Base-by-base conservation (phyloP, 441 rosid genomes). In the Erodium trifolium region DNA sequence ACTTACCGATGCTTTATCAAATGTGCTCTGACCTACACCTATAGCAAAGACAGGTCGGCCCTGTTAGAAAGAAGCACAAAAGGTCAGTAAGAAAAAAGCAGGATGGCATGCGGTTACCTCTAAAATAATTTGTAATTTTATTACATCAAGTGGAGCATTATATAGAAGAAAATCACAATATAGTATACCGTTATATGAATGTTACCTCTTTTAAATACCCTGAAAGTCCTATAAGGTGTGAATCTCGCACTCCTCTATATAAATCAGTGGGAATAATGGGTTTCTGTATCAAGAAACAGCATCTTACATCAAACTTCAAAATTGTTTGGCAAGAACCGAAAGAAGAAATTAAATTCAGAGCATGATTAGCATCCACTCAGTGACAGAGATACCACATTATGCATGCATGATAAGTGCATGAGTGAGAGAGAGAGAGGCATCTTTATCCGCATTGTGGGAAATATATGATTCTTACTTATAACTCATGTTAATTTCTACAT, bases 1-100 rank as follows among this genome's bases (percentile, higher is more conserved):
- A 81, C 95, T 82, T 84, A 93, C 99, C n/a, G 97, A 89, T 73
- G 99, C 99, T 78, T 87, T 91, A 83, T 93, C 96, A 59, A 81
- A 88, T 35, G 92, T 87, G 85, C 97, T 93, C 51, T 82, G 43
- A 37, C 43, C 43, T 37, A 37, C 43, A 37, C 43, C 43, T 37
- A 37, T 37, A 37, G 43, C 43, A 73, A 87, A 86, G 74, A 93
- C 92, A 16, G 99, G 99, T 67, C 85, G 87, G 37, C 97, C 99
- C 99, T 91, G 85, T 31, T 17, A 0, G 55, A 73, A 71, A 79
- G 73, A 63, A 72, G 51, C 68, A 35, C 57, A 72, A 62, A 43
- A 16, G 67, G 57, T 53, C 66, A n/a, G n/a, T 49, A 71, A 76
- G 23, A 63, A 57, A 53, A 53, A 60, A 27, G 49, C 1, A 39